A percentile compares a stretch with the other conserved stretches of the same genome.
Evolutionary conservation across 345 rosid species (phyloP).

Genomic region (Erodium maritimum): DNA sequence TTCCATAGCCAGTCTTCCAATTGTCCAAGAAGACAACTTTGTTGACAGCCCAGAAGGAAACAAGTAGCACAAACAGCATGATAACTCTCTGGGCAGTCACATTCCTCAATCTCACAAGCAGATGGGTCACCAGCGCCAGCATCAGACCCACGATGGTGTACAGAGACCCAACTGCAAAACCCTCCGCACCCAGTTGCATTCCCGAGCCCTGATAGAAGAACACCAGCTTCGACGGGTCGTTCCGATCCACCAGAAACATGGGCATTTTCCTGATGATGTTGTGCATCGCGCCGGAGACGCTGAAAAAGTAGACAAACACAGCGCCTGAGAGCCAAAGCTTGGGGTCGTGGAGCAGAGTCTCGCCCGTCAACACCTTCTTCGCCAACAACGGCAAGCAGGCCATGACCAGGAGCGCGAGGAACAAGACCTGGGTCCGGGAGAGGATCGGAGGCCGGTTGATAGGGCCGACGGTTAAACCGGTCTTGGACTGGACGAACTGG

Average conservation of each 20-base stretch:
- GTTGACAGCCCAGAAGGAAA: slow-evolving; percentile 60
- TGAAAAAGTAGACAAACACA: slow-evolving; percentile 56
- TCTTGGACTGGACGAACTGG: slow-evolving; percentile 47
- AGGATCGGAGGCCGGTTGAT: slow-evolving; percentile 58
- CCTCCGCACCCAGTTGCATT: slow-evolving; percentile 72
- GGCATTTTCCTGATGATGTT: slow-evolving; percentile 77
- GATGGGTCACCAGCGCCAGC: slow-evolving; percentile 43
- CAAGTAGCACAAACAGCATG: slow-evolving; percentile 34
- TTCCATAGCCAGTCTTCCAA: slow-evolving; percentile 75
- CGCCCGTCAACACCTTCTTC: slow-evolving; percentile 36
- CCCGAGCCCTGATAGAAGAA: slow-evolving; percentile 72
- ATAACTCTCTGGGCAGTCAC: slow-evolving; percentile 25
- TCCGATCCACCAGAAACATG: slow-evolving; percentile 52
- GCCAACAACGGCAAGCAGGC: slow-evolving; percentile 37
- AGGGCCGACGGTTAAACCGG: slow-evolving; percentile 56
- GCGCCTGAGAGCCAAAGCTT: slow-evolving; percentile 54
- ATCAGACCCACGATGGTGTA: slow-evolving; percentile 61
- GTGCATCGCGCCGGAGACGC: slow-evolving; percentile 72
- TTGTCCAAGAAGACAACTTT: slow-evolving; percentile 60
- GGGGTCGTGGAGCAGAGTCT: slow-evolving; percentile 41
- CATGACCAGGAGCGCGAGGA: slow-evolving; percentile 20
- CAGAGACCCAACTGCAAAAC: slow-evolving; percentile 57
- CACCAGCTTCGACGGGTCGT: slow-evolving; percentile 48
- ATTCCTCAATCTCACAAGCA: slow-evolving; percentile 42
- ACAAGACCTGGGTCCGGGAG: slow-evolving; percentile 30